Evolutionary conservation across 257 asterid species (phyloP), one percentile per base, ranked within the genome.

Genomic region (Pogostemon cablin): DNA sequence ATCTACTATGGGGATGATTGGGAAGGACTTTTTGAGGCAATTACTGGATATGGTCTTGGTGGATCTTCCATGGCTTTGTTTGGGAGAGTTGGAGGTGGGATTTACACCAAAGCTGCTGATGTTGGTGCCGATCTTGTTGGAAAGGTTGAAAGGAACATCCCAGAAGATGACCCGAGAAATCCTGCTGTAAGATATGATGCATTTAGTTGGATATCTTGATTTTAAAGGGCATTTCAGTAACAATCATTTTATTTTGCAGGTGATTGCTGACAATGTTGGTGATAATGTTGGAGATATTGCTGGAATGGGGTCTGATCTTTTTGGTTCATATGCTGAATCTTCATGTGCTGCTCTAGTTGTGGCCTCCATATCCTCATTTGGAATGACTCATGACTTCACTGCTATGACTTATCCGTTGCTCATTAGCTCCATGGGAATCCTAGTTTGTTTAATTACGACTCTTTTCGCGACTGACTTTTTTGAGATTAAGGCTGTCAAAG

Each of bases 11-110:
- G 96, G 15, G 95, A 88, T 76, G 98, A 90, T 62, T 93, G 98
- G 98, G 98, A 87, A 81, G 96, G 97, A 35, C 95, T 93, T 62
- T 93, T 90, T 46, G 97, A 93, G 85, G 89, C 98, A 20, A 93
- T 90, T 34, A 93, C 97, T 75, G 97, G 97, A 35, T 93, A 90
- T 68, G 97, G 98, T 69, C 98, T 93, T 55, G 98, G 98, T 75
- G 98, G 98, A 52, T 93, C 98, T 17, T 93, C 98, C 75, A 93
- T 93, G 98, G 95, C 98, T 73, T 81, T 92, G 74, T 92, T 92
- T 55, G 98, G 98, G 44, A 88, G 98, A 85, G 98, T 93, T 15
- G 98, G 96, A 20, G 98, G 98, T 71, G 98, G 98, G 54, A 92
- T 92, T 62, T 92, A 92, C 77, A 92, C 98, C 3, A 85, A 86